phyloP scores from a whole-genome alignment of 768 basidiomycete species.

The Chalciporus pseudorubinellus region DNA sequence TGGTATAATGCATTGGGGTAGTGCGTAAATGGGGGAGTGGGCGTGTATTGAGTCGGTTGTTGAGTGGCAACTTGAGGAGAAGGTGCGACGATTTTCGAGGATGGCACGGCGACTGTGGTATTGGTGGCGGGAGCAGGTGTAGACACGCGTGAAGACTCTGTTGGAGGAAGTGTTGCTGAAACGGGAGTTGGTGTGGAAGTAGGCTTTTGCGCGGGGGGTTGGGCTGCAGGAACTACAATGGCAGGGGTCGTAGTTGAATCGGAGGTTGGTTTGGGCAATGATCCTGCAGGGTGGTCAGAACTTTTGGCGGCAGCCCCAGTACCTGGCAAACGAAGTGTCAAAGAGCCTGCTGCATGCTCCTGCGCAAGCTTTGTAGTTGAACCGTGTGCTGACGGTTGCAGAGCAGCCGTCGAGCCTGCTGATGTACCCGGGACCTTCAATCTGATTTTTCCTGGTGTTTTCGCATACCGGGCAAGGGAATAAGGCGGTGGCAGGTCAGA shows the following conservation, averaged over 20 bases:
- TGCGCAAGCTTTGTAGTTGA: slow-evolving; percentile 14
- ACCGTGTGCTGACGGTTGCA: slow-evolving; percentile 15
- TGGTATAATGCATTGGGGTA: slow-evolving; percentile 58
- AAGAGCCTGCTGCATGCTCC: slow-evolving; percentile 15
- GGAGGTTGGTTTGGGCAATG: slow-evolving; percentile 20
- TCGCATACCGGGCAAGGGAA: slow-evolving; percentile 61
- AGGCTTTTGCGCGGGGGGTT: slow-evolving; percentile 26
- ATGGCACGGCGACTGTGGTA: slow-evolving; percentile 8
- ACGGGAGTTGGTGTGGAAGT: slow-evolving; percentile 16
- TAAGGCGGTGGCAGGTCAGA: slow-evolving; percentile 70
- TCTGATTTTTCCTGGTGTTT: slow-evolving; percentile 64
- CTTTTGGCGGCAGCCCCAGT: slow-evolving; percentile 18
- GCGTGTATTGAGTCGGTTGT: slow-evolving; percentile 34
- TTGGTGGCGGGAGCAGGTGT: slow-evolving; percentile 18
- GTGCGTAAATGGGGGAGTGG: slow-evolving; percentile 41
- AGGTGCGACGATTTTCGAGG: slow-evolving; percentile 19
- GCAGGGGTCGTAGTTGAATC: slow-evolving; percentile 10
- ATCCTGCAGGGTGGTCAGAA: slow-evolving; percentile 19
- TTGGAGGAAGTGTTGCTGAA: slow-evolving; percentile 22
- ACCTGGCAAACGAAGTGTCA: slow-evolving; percentile 26
- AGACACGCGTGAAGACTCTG: slow-evolving; percentile 20
- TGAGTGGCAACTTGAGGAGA: slow-evolving; percentile 35
- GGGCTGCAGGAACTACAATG: slow-evolving; percentile 13
- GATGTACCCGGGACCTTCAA: slow-evolving; percentile 55
- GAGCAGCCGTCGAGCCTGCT: slow-evolving; percentile 13